Conservation (phyloP, 1,284 basidiomycete genomes). For the Pterula multifida region DNA sequence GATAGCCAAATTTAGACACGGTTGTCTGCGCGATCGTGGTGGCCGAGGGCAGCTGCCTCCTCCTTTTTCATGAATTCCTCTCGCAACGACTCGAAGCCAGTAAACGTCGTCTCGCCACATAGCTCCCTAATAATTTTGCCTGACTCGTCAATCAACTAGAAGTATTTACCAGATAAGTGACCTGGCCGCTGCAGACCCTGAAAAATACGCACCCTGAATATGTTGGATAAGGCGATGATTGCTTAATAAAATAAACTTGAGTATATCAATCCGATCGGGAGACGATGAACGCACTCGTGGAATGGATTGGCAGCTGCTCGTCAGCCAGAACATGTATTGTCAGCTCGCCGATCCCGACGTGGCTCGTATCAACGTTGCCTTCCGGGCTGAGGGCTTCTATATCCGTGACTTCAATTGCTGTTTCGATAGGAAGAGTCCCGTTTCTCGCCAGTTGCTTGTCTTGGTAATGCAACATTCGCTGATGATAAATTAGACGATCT, state of each 20-base stretch:
- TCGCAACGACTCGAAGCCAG: conserved; percentile 22
- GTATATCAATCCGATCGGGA: not conserved
- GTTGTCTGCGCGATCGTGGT: not conserved
- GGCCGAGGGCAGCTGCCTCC: conserved; percentile 14
- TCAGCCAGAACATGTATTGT: conserved; percentile 24
- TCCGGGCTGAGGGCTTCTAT: conserved; percentile 9
- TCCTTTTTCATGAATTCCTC: conserved; percentile 22
- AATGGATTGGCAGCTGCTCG: conserved; percentile 27
- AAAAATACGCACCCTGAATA: conserved; percentile 20
- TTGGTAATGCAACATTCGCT: conserved; percentile 13
- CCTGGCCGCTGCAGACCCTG: not conserved
- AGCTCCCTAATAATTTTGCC: conserved; percentile 22
- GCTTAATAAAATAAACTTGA: conserved; percentile 12
- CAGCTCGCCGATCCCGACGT: conserved; percentile 25
- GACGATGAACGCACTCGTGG: conserved; percentile 17
- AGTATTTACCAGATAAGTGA: not conserved
- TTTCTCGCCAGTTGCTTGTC: not conserved
- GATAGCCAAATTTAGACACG: no score
- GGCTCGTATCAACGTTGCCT: conserved; percentile 23
- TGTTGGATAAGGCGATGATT: conserved; percentile 23
- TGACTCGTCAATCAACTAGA: conserved; percentile 26
- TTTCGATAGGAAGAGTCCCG: conserved; percentile 4
- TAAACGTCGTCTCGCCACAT: conserved; percentile 26
- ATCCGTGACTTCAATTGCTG: conserved; percentile 3
- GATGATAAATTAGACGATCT: conserved; percentile 29